A percentile compares a stretch with the other conserved stretches of the same genome.
phyloP scores from a whole-genome alignment of 2,329 filamentous ascomycete species.

The Ciborinia camelliae region DNA sequence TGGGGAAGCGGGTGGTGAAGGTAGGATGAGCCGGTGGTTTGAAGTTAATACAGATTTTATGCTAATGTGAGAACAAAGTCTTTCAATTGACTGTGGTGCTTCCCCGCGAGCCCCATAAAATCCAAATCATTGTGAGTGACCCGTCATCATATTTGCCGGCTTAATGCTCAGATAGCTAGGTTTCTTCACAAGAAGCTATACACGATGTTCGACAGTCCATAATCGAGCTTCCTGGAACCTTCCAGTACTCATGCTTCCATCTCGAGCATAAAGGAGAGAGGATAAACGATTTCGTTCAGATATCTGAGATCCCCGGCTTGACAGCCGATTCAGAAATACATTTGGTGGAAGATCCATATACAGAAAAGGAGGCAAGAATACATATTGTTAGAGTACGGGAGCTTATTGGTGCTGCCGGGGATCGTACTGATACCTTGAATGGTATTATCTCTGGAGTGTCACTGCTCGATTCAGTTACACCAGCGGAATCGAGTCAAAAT shows the following conservation, averaged over 20 bases:
- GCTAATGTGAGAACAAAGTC: slow-evolving; percentile 40
- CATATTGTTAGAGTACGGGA: slow-evolving; percentile 89
- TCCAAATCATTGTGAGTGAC: slow-evolving; percentile 75
- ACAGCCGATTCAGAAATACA: slow-evolving; percentile 72
- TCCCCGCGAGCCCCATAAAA: slow-evolving; percentile 73
- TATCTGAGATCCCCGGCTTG: slow-evolving; percentile 83
- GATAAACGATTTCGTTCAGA: slow-evolving; percentile 91
- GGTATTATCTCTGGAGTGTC: slow-evolving; percentile 83
- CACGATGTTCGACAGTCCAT: slow-evolving; percentile 97
- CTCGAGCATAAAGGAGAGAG: slow-evolving; percentile 84
- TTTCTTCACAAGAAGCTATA: slow-evolving; percentile 90
- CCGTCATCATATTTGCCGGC: slow-evolving; percentile 1
- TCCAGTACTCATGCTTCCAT: slow-evolving; percentile 98
- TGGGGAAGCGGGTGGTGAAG: slow-evolving; percentile 33
- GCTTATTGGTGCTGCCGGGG: slow-evolving; percentile 85
- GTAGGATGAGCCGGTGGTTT: slow-evolving; percentile 27
- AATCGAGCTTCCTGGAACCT: slow-evolving; percentile 86
- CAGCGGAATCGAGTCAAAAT: slow-evolving; percentile 38
- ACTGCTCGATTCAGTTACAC: slow-evolving; percentile 72
- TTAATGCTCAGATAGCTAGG: slow-evolving; percentile 49
- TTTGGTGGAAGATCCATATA: slow-evolving; percentile 92
- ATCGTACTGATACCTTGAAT: slow-evolving; percentile 82
- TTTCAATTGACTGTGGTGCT: slow-evolving; percentile 71
- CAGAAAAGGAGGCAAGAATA: slow-evolving; percentile 95
- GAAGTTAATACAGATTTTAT: slow-evolving; percentile 8